Evolutionary conservation across 1,284 basidiomycete genomes (phyloP).

Genomic region (Ceratobasidium sp.): DNA sequence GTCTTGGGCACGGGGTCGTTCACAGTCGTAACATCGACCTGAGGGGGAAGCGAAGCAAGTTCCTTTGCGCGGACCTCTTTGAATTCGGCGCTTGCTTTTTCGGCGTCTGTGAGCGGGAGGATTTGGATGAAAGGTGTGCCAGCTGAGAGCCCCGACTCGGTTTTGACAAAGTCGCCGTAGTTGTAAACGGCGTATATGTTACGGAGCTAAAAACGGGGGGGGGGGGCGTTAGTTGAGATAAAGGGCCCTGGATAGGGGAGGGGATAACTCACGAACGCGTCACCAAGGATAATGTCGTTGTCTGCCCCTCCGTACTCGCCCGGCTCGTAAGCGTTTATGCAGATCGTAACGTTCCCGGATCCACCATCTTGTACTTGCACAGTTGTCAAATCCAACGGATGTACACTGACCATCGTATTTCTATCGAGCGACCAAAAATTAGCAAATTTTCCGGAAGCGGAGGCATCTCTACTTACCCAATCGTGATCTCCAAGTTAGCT

Average conservation of each 20-base stretch:
- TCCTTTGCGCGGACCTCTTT: slow-evolving; percentile 18
- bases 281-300: slow-evolving; percentile 30
- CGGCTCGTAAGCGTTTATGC: slow-evolving; percentile 6
- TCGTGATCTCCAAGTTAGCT: not conserved
- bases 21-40: slow-evolving; percentile 23
- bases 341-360: slow-evolving; percentile 7
- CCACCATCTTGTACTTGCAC: not conserved
- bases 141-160: slow-evolving; percentile 6
- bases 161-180: slow-evolving; percentile 36
- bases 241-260: no score
- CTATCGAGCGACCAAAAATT: not conserved
- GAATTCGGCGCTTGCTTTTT: slow-evolving; percentile 23
- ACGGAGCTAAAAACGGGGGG: slow-evolving; percentile 36
- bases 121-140: slow-evolving; percentile 30
- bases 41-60: slow-evolving; percentile 8
- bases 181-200: slow-evolving; percentile 38
- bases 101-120: slow-evolving; percentile 20
- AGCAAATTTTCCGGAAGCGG: not conserved
- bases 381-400: slow-evolving; percentile 19
- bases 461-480: slow-evolving; percentile 11
- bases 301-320: slow-evolving; percentile 15
- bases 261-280: slow-evolving; percentile 31
- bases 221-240: not conserved
- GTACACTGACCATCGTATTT: slow-evolving; percentile 5
- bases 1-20: slow-evolving; percentile 31